Evolutionary conservation across 768 basidiomycete genomes (phyloP), one percentile per base, ranked within the genome.

Genomic region (Suillus variegatus): DNA sequence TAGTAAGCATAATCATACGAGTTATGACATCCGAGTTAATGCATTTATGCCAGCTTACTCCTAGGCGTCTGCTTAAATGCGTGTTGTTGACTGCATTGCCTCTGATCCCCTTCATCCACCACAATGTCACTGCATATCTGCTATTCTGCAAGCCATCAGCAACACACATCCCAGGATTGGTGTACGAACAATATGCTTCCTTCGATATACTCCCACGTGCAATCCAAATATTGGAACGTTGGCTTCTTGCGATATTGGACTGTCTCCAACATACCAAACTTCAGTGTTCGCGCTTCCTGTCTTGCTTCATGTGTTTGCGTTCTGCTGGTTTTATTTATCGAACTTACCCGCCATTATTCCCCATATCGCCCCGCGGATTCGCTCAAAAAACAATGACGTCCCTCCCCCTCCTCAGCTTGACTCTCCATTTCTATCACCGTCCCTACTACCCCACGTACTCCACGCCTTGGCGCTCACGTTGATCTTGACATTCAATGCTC

Each of bases 241-340:
- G 95, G 96, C 18, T 86, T 96, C 68, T 76, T 99, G 66, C 85
- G 82, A 3, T 99, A 99, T 76, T 99, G 94, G 94, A 89, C 89
- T 0, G 66, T 79, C 28, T 78, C 84, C 38, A 96, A 99, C 76
- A 70, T 94, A 2, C 97, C 97, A 55, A 97, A 98, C 76, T 92
- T 98, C 73, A 68, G n/a, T 94, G 66, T 82, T 99, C 64, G 87
- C 91, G 18, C 71, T 86, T 0, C 97, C 97, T 0, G 82, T 90
- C 0, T 83, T 97, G 62, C 49, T 77, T 58, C 78, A 84, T 67
- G 77, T 89, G 44, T 76, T 83, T 62, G 61, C 51, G 3, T 77
- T 78, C 28, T 64, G 73, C 32, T 70, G 25, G 63, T 70, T 72
- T 32, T 78, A 77, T 54, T 67, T 77, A 32, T 51, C 58, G 6